A percentile compares a stretch with the other conserved stretches of the same genome.
Evolutionary conservation across 768 basidiomycete genomes (phyloP).

Genomic region (Cytidiella melzeri): DNA sequence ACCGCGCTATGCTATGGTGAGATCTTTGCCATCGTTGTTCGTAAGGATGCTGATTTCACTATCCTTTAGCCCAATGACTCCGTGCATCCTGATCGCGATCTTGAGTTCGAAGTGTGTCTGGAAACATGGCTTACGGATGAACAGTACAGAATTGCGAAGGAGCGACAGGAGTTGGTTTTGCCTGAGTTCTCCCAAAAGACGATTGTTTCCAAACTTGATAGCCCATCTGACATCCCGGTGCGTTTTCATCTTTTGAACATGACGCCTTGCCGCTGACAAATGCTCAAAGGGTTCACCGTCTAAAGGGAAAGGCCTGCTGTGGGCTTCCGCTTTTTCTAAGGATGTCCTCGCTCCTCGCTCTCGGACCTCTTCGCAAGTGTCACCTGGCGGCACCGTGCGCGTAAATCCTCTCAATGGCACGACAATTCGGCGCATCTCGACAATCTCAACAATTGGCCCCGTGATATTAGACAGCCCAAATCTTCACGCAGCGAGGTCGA

Average conservation of each 20-base stretch:
- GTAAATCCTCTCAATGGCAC: slow-evolving; percentile 42
- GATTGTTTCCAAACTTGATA: slow-evolving; percentile 36
- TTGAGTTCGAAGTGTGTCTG: slow-evolving; percentile 65
- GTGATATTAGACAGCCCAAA: slow-evolving; percentile 47
- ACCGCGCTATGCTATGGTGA: slow-evolving; percentile 69
- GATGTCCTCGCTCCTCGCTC: slow-evolving; percentile 21
- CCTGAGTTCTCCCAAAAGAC: slow-evolving; percentile 45
- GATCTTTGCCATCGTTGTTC: slow-evolving; percentile 15
- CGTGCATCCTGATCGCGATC: slow-evolving; percentile 66
- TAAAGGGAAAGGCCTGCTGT: slow-evolving; percentile 65
- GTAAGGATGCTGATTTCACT: background rate
- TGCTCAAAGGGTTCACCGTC: slow-evolving; percentile 27
- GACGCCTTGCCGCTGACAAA: background rate
- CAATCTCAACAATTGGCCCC: slow-evolving; percentile 21
- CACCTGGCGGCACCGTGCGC: slow-evolving; percentile 37
- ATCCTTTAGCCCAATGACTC: slow-evolving; percentile 73
- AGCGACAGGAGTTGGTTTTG: slow-evolving; percentile 57
- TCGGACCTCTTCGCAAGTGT: slow-evolving; percentile 39
- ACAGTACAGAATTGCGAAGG: slow-evolving; percentile 61
- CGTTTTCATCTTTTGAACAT: slow-evolving; percentile 4
- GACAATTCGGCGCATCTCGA: slow-evolving; percentile 34
- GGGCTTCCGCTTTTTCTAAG: slow-evolving; percentile 46
- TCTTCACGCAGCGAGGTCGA: slow-evolving; percentile 35
- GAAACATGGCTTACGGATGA: slow-evolving; percentile 77
- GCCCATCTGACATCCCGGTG: slow-evolving; percentile 32